Evolutionary conservation across 306 rosid species (phyloP), one percentile per base, ranked within the genome.

Genomic region (Dalbergia cochinchinensis): DNA sequence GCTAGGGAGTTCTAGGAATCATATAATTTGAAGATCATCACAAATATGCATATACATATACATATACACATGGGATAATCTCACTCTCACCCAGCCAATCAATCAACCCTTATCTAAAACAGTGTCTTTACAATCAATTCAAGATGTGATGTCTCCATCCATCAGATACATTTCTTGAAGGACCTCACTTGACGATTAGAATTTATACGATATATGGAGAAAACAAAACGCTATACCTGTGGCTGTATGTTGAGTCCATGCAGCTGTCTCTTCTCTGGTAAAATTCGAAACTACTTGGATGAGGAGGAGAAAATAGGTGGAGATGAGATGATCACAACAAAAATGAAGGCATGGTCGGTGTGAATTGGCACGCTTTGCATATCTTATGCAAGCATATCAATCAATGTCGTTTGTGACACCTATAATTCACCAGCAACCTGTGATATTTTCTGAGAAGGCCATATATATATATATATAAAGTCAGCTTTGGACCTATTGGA

Each of bases 191-290:
- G 78, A 72, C 15, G 48, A 62, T 0, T 37, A 26, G 11, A 26
- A 15, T 11, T n/a, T 26, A 15, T 31, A 8, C 37, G 65, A 4
- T 37, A 37, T 37, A 54, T 51, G 47, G 41, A 60, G 60, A 62
- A 42, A 80, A 22, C 31, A 19, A 31, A 42, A 57, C 6, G 8
- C 11, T 42, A 35, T 76, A 82, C 81, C 85, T 39, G 62, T 15
- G 51, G 15, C 4, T 19, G 22, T 66, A 70, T 73, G 80, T 47
- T 33, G 70, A 14, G 35, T 22, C 81, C 85, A 81, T 81, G 44
- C 37, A 50, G 42, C 54, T n/a, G 4, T 4, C 9, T 8, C 10
- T 7, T n/a, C 42, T 73, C 0, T 42, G 53, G 26, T 48, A 14
- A 55, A 62, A 74, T 47, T 47, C n/a, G 15, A 47, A 9, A 37